Base-by-base conservation (phyloP, 1,284 basidiomycete species). In the Stygiomarasmius scandens region DNA sequence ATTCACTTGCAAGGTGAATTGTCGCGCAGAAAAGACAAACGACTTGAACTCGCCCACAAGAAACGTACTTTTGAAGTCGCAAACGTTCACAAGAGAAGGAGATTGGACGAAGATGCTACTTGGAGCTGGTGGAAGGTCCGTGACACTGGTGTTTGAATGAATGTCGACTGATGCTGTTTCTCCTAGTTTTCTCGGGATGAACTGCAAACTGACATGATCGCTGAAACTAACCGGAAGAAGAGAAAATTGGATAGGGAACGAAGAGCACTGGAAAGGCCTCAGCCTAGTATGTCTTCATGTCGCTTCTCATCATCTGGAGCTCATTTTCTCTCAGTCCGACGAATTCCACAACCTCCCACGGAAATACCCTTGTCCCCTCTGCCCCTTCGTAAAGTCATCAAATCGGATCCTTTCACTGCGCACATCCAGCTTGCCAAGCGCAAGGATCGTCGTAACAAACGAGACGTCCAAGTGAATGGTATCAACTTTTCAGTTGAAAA, bases 41-140 rank as follows among this genome's bases (percentile, higher is more conserved):
- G 90, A 1, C 74, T 91, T 6, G 85, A 88, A 56, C 78, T 93
- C 4, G 89, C 91, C 0, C 81, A 84, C 16, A 84, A 84, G 61
- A 86, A 89, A 64, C 82, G 86, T 46, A 77, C 82, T 51, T 86
- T 84, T 56, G 89, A 92, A 55, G 73, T 84, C 14, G 74, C 77
- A 1, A 84, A 82, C 60, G 77, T 84, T 0, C 74, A 74, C 10
- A 84, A 83, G 61, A 80, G 82, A 59, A 77, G 86, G 43, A 80
- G 77, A 55, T 75, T 81, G 10, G 84, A 88, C 55, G 89, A 92
- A 62, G 73, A 79, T 38, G 81, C 78, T 14, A 82, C 86, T 43
- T 92, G 90, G 89, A 83, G 83, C 62, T 88, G 85, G 81, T 91
- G 89, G 89, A 85, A 85, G 79, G 89, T 90, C 66, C 58, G 77